A percentile compares a stretch with the other conserved stretches of the same genome.
Evolutionary conservation across 352 stramenopile species (phyloP).

Genomic region (Peronospora tabacina): DNA sequence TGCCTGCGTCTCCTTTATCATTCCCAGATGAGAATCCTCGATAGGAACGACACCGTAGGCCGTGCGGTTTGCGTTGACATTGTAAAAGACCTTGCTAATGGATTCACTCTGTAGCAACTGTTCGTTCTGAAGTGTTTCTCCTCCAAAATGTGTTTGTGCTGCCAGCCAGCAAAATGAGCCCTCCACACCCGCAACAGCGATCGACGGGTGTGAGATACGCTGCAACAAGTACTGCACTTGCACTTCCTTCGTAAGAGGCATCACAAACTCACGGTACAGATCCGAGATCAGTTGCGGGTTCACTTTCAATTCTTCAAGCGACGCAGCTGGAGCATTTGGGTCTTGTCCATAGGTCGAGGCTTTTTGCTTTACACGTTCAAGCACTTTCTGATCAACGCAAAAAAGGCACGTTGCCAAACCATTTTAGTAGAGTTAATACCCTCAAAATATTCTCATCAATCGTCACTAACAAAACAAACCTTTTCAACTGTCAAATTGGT

Average conservation of each 20-base stretch:
- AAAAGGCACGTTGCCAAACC: neutral
- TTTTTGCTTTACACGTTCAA: slow-evolving; percentile 93
- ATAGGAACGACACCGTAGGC: slow-evolving; percentile 84
- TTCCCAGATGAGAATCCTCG: slow-evolving; percentile 75
- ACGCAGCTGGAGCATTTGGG: slow-evolving; percentile 37
- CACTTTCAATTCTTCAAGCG: slow-evolving; percentile 83
- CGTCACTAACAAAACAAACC: slow-evolving; percentile 31
- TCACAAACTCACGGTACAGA: slow-evolving; percentile 97
- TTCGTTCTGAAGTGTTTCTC: slow-evolving; percentile 32
- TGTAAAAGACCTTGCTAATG: slow-evolving; percentile 71
- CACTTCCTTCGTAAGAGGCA: slow-evolving; percentile 98
- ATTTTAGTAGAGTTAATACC: neutral
- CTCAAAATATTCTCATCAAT: neutral
- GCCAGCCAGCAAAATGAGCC: slow-evolving; percentile 76
- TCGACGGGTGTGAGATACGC: slow-evolving; percentile 66
- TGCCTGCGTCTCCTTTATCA: slow-evolving; percentile 83
- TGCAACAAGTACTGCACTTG: slow-evolving; percentile 91
- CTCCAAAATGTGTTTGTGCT: slow-evolving; percentile 57
- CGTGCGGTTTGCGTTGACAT: slow-evolving; percentile 71
- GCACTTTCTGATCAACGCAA: slow-evolving; percentile 48
- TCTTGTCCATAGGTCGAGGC: slow-evolving; percentile 93
- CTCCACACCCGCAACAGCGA: slow-evolving; percentile 57
- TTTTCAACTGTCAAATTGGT: slow-evolving; percentile 92
- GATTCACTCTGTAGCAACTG: slow-evolving; percentile 53
- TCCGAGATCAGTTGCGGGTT: slow-evolving; percentile 93